Evolutionary conservation across 345 rosid species (phyloP).

Genomic region (Alliaria petiolata): DNA sequence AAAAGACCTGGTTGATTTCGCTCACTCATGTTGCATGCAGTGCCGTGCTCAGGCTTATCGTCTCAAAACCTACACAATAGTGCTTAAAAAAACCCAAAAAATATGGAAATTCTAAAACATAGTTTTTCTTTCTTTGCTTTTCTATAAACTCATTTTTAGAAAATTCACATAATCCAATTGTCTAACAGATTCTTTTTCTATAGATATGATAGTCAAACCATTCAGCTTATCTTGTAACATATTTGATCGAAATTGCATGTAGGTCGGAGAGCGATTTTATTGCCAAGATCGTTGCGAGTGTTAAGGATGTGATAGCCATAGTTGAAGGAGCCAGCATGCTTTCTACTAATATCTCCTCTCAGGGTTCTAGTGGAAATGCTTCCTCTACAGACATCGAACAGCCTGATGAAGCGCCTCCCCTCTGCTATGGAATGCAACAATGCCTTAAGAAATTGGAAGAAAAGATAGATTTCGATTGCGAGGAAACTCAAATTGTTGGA

Average conservation of each 20-base stretch:
- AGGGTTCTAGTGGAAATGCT: not conserved
- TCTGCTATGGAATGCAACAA: not conserved
- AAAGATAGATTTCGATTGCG: not conserved
- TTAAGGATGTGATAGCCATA: not conserved
- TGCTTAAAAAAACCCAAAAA: too few species aligned
- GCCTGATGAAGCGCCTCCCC: not conserved
- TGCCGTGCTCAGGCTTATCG: too few species aligned
- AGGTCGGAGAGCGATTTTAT: not conserved
- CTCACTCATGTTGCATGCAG: too few species aligned
- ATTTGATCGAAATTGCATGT: too few species aligned
- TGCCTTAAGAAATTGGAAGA: not conserved
- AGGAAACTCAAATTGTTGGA: not conserved
- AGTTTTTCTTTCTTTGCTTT: too few species aligned
- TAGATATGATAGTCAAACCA: too few species aligned
- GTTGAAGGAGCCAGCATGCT: not conserved
- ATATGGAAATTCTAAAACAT: too few species aligned
- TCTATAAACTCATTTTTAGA: not conserved
- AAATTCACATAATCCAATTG: too few species aligned
- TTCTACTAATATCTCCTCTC: not conserved
- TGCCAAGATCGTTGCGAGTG: not conserved
- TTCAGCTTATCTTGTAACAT: too few species aligned
- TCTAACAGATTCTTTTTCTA: too few species aligned
- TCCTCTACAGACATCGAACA: too few species aligned
- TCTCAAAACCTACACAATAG: not conserved
- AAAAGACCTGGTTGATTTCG: too few species aligned